Conservation (phyloP, 2,329 filamentous ascomycete genomes). For the Cadophora sp. region DNA sequence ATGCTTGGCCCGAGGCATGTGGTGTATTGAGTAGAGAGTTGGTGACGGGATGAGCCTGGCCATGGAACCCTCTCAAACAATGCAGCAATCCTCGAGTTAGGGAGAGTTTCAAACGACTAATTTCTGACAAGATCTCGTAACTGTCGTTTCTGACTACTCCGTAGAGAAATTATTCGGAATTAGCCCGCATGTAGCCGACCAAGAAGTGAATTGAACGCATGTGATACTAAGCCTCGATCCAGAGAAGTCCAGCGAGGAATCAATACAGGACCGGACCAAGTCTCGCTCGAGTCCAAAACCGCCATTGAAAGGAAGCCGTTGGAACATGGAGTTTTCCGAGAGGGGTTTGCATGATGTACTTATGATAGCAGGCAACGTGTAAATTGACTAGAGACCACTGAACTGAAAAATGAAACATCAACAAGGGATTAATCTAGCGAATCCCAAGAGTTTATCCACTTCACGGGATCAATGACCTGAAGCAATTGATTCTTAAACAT, state of each 20-base stretch:
- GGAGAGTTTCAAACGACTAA: not conserved
- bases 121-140: not conserved
- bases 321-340: no score
- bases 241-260: not conserved
- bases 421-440: no score
- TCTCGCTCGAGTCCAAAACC: no score
- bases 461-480: no score
- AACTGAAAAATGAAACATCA: no score
- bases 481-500: no score
- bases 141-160: not conserved
- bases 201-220: not conserved
- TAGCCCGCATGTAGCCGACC: not conserved
- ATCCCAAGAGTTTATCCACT: no score
- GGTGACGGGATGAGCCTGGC: not conserved
- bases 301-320: no score
- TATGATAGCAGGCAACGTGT: no score
- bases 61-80: not conserved
- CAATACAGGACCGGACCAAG: not conserved
- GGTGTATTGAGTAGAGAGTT: not conserved
- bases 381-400: no score
- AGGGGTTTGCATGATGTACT: no score
- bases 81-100: not conserved
- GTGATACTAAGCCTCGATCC: not conserved
- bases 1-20: constrained; percentile 12
- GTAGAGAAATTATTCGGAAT: not conserved